Base-by-base conservation (phyloP, 129 eudicot species). In the Artemisia annua region DNA sequence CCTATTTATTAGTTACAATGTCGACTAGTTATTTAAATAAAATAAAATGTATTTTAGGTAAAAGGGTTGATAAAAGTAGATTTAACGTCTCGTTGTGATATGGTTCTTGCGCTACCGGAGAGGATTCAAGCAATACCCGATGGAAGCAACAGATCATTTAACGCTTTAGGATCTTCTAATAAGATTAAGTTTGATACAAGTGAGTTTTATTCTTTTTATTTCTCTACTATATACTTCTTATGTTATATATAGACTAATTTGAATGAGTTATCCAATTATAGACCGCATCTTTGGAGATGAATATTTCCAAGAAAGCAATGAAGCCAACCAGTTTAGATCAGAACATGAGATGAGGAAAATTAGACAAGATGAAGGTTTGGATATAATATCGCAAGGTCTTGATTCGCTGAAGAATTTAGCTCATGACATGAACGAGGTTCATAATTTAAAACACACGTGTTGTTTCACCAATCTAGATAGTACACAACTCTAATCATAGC, bases 311-410 rank as follows among this genome's bases (percentile, higher is more conserved):
- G 75, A 86, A 77, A 71, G 76, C 74, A 77, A 81, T 60, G 89
- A 88, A 69, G 52, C 83, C 26, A 82, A 61, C 48, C 82, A 82
- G 10, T 86, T 85, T 69, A 82, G 87, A 81, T 78, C 77, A 60
- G 89, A 88, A 52, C 81, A 69, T 70, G 89, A 83, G 68, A 85
- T 81, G 89, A 83, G 85, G 73, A 88, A 83, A 59, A 55, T 70
- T 57, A 88, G 82, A 81, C 91, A 88, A 84, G 95, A 88, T 61
- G 59, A 85, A 81, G 95, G 96, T 11, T 72, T 88, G 67, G 87
- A 83, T 20, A 63, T 86, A 22, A 86, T 86, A 66, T 88, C 89
- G 1, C 87, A 81, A 3, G 96, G 96, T 67, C 75, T 88, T 55
- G 87, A 86, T 63, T 71, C 83, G 14, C 66, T 88, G 68, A 86